Percentiles rank a stretch among this genome's conserved stretches.
phyloP scores from a whole-genome alignment of 1,139 yeast genomes.

The Petasospora rhodanensis region DNA sequence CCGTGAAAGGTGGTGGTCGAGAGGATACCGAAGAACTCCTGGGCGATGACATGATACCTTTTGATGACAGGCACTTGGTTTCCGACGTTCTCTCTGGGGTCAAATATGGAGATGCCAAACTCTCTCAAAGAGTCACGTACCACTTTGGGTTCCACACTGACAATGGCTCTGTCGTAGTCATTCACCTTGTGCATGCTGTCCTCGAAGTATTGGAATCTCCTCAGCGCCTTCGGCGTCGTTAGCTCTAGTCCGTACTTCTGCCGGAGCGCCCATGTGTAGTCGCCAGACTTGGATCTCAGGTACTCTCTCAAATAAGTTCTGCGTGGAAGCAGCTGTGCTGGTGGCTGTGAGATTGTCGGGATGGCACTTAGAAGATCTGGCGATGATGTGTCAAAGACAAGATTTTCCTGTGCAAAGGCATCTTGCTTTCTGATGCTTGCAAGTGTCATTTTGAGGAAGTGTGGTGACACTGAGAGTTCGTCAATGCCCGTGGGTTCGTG shows the following conservation, averaged over 20 bases:
- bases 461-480: no score
- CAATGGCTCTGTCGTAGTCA: conserved; percentile 10
- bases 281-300: conserved; percentile 7
- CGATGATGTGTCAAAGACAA: no score
- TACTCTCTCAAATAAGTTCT: conserved; percentile 1
- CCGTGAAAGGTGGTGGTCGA: conserved; percentile 59
- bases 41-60: conserved; percentile 51
- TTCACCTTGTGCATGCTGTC: conserved; percentile 11
- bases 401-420: no score
- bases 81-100: conserved; percentile 36
- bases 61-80: conserved; percentile 40
- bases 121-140: conserved; percentile 24
- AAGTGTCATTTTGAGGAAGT: no score
- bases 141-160: conserved; percentile 13
- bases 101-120: conserved; percentile 61
- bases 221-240: neutral
- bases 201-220: conserved; percentile 13
- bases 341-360: no score
- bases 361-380: no score
- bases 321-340: no score
- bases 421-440: no score
- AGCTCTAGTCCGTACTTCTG: neutral
- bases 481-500: no score
- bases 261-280: conserved; percentile 11
- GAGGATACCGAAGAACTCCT: conserved; percentile 38